phyloP scores from a whole-genome alignment of 805 yeast genomes.

The Scheffersomyces lignosus region DNA sequence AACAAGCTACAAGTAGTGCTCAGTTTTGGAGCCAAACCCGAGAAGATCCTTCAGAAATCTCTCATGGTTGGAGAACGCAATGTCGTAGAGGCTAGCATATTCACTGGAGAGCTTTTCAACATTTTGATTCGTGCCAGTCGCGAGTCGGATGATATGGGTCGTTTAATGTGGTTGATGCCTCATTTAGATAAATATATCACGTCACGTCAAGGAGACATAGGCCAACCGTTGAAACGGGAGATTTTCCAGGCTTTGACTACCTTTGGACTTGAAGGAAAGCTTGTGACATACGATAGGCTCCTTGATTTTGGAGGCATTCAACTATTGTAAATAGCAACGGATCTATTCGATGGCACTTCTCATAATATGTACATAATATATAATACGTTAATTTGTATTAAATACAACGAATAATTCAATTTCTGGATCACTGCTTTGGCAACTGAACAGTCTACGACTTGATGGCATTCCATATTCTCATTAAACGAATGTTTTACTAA shows the following conservation, averaged over 20 bases:
- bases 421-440: too few species aligned
- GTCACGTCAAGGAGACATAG: slow-evolving; percentile 9
- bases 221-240: slow-evolving; percentile 15
- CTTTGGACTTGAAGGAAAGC: slow-evolving; percentile 31
- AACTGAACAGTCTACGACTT: too few species aligned
- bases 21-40: slow-evolving; percentile 5
- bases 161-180: slow-evolving; percentile 38
- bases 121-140: slow-evolving; percentile 22
- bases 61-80: background rate
- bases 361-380: too few species aligned
- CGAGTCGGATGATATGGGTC: slow-evolving; percentile 29
- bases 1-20: too few species aligned
- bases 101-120: slow-evolving; percentile 21
- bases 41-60: background rate
- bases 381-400: too few species aligned
- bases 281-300: slow-evolving; percentile 18
- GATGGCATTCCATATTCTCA: too few species aligned
- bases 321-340: too few species aligned
- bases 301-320: slow-evolving; percentile 13
- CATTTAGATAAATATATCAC: slow-evolving; percentile 25
- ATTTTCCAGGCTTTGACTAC: slow-evolving; percentile 18
- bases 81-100: slow-evolving; percentile 8
- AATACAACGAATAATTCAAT: too few species aligned
- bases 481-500: too few species aligned
- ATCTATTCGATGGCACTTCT: too few species aligned